Base-by-base conservation (phyloP, 192 early-diverging fungal genomes). In the Coemansia sp. region DNA sequence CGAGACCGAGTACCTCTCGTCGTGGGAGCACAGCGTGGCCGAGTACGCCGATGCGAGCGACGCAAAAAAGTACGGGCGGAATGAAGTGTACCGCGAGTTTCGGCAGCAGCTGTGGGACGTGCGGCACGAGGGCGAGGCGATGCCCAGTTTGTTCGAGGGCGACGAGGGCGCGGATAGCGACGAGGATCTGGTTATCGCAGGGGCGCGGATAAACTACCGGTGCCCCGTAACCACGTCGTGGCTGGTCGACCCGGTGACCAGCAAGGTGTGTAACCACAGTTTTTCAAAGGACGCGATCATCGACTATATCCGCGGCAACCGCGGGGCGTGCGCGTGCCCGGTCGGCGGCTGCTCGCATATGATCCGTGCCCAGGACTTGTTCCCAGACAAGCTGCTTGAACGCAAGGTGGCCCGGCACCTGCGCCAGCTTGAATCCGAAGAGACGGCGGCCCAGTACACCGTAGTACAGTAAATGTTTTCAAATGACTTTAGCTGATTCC, bases 181-280 rank as follows among this genome's bases (percentile, higher is more conserved):
- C 18, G 72, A 69, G 46, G 73, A 76, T 29, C 56, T 77, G 63
- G 59, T 67, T 5, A 58, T 77, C 58, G 58, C 64, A 0, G 67
- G 68, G 1, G 56, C 74, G 0, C 25, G 59, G 12, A 25, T 59
- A 7, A 71, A 54, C 49, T 77, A 67, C 64, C 81, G 81, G 57
- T 84, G 83, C 35, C 83, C 83, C 25, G 55, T 84, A 1, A 79
- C 83, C 14, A 74, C 81, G 5, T 69, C 70, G 11, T 82, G 67
- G 65, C 73, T 84, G 32, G 65, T 62, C 21, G 78, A 82, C 14
- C 83, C 83, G 11, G 75, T 84, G 18, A 84, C 83, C 16, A 84
- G 81, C 63, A 73, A 77, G 29, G 28, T 51, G 7, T 84, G 83
- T 55, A 71, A 73, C 25, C 83, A 84, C 45, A 84, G 81, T 50